Evolutionary conservation across 2,329 filamentous ascomycete species (phyloP).

Genomic region (Cladosporium phlei): DNA sequence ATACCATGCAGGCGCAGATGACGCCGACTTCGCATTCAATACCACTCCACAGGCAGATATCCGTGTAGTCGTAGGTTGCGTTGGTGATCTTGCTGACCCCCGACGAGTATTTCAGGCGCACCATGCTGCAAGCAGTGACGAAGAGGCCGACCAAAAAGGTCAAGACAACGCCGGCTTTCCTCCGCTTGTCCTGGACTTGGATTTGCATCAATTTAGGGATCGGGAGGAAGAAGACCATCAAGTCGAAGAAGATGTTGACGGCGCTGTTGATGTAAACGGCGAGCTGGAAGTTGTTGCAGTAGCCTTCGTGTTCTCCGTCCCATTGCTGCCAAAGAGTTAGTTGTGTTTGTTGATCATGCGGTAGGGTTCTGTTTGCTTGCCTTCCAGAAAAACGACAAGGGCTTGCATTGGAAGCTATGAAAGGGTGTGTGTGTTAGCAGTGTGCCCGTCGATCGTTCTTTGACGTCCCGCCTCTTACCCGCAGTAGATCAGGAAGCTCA

Average conservation of each 20-base stretch:
- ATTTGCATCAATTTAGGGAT: background rate
- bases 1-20: constrained; percentile 25
- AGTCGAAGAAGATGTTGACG: background rate
- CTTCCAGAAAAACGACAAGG: too few relatives aligned
- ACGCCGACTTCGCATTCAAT: constrained; percentile 21
- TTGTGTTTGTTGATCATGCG: too few relatives aligned
- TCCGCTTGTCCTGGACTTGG: background rate
- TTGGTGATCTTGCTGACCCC: constrained; percentile 15
- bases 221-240: background rate
- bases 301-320: constrained; percentile 1
- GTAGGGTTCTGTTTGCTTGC: too few relatives aligned
- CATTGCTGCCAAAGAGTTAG: background rate
- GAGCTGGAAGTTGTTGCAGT: background rate
- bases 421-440: too few relatives aligned
- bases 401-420: background rate
- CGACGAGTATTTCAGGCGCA: constrained; percentile 16
- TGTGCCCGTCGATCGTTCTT: too few relatives aligned
- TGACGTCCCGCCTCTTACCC: too few relatives aligned
- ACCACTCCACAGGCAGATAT: constrained; percentile 19
- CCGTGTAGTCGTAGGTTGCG: constrained; percentile 21
- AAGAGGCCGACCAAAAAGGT: constrained; percentile 17
- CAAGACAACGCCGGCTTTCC: background rate
- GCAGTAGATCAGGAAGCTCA: background rate
- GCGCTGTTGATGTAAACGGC: background rate
- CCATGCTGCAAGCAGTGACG: constrained; percentile 19